Base-by-base conservation (phyloP, 148 eudicot species). In the Dianthus caryophyllus region DNA sequence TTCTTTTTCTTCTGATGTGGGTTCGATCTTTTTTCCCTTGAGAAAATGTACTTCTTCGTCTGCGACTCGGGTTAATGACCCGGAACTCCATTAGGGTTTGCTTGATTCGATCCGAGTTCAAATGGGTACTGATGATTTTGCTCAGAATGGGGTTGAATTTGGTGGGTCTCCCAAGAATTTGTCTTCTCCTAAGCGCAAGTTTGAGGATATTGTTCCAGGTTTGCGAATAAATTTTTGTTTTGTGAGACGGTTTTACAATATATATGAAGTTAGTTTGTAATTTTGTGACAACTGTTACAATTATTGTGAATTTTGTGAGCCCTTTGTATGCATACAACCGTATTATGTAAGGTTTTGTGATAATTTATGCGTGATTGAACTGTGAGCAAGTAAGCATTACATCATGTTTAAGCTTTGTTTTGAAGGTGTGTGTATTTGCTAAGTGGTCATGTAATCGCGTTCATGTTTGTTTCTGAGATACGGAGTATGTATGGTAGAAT, bases 21-120 rank as follows among this genome's bases (percentile, higher is more conserved):
- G 97, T 59, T 84, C 84, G 13, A 79, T 90, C 5, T 90, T 90
- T 60, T 85, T 82, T 69, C 96, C 96, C 0, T 66, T 90, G 69
- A 65, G 68, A 41, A 52, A 72, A 5, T 85, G 89, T 68, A 70
- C 31, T 71, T 62, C 58, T 44, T 22, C 33, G 8, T 63, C 52
- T 0, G 15, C 24, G 6, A 72, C 67, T 43, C 27, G 27, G 16
- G 51, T 51, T 69, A 69, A 63, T 6, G 20, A 22, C 31, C 30
- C 15, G 60, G 8, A 64, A 76, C 29, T 66, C n/a, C n/a, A n/a
- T n/a, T n/a, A n/a, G n/a, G n/a, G n/a, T n/a, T n/a, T n/a, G n/a
- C n/a, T n/a, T n/a, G n/a, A n/a, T n/a, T n/a, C 14, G 31, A 63
- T 22, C 67, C 57, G 47, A 60, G 53, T 43, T 66, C 49, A 36